These are phyloP conservation scores for Agapanthus africanus DNA, from an alignment of 106 monocot genomes.

Conservation along the genomic window DNA sequence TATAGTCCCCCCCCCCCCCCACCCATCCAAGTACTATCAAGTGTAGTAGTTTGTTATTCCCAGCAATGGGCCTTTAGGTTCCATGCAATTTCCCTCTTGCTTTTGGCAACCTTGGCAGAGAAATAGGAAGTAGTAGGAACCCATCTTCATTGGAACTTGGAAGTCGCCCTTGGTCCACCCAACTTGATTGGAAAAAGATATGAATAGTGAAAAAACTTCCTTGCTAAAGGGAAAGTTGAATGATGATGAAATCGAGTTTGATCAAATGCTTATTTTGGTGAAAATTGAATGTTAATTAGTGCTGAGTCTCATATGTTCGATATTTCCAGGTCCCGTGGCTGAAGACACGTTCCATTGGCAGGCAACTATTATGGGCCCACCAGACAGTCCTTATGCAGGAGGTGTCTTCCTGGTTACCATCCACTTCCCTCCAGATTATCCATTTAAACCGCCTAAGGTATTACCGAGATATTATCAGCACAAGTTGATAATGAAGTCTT, in stretches of 20 bases:
- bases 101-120: no score
- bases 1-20: no score
- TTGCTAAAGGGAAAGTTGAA: not conserved
- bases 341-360: no score
- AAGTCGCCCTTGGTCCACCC: not conserved
- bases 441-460: constrained; percentile 30
- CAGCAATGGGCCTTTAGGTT: not conserved
- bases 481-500: not conserved
- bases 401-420: constrained; percentile 22
- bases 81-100: no score
- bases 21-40: no score
- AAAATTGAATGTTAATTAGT: not conserved
- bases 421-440: no score
- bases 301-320: not conserved
- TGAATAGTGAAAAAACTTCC: not conserved
- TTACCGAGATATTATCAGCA: not conserved
- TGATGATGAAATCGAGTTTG: not conserved
- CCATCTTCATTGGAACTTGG: not conserved
- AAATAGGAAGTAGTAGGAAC: not conserved
- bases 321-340: constrained; percentile 19
- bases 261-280: not conserved
- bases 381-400: constrained; percentile 26
- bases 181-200: not conserved
- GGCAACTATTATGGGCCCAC: constrained; percentile 34
- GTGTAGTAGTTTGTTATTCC: no score